Base-by-base conservation (phyloP, 495 filamentous ascomycete genomes). In the Aspergillus carlsbadensis region DNA sequence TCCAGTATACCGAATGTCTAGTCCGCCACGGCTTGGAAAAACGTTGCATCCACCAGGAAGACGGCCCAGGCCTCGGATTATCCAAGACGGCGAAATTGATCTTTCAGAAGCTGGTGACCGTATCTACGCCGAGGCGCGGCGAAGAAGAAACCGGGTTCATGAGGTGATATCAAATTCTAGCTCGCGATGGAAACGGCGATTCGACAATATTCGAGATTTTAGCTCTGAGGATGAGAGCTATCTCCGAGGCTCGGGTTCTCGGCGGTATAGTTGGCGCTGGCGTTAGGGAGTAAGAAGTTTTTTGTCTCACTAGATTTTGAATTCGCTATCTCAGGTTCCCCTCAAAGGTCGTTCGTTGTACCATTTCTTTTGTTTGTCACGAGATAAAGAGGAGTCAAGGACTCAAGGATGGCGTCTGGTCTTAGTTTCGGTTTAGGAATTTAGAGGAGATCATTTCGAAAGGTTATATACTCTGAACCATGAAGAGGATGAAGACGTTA, bases 71-170 rank as follows among this genome's bases (percentile, higher is more conserved):
- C 60, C 64, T 31, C 45, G 45, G 11, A 63, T 67, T 6, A 64
- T 67, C 24, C 61, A 64, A 41, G 61, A 64, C 5, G 64, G 64
- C 10, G 47, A 59, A 14, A 50, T 56, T 24, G 56, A 64, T 10
- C 52, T 67, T 10, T 52, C 44, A 48, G 56, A 57, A 42, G 56
- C 39, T n/a, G 60, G 56, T n/a, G 53, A 60, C 15, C 52, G 54
- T 33, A 47, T 67, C 15, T 49, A 54, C 26, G 50, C 34, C 18
- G 52, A 58, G 37, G 58, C 56, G 2, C 54, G 57, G 17, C 44
- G 35, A 47, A 59, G 55, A 34, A 59, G 37, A 49, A 52, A 39
- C 33, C 41, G 45, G 31, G 63, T 48, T 10, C 40, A 34, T 14
- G 54, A 62, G 11, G 40, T 58, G 17, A 46, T 40, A n/a, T 43